Percentiles rank a stretch among this genome's conserved stretches.
Evolutionary conservation across 805 yeast species (phyloP).

Genomic region (Candida nonsorbophila): DNA sequence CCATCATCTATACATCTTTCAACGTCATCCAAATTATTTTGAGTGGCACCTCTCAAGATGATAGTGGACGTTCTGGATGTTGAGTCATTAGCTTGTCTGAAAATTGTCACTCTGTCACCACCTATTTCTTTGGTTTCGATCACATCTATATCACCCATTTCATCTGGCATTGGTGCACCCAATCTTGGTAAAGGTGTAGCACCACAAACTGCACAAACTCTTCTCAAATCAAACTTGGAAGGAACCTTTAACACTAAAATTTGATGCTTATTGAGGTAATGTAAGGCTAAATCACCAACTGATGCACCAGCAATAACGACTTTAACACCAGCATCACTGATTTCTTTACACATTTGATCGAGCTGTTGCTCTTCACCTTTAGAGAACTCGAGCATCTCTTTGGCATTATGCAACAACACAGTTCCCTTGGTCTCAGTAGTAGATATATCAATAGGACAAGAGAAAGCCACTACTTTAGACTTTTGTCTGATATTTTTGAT

Average conservation of each 20-base stretch:
- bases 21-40: conserved; percentile 85
- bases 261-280: conserved; percentile 82
- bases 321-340: conserved; percentile 76
- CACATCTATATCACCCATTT: conserved; percentile 80
- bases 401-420: conserved; percentile 89
- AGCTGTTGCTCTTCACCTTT: conserved; percentile 95
- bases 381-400: conserved; percentile 94
- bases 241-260: conserved; percentile 85
- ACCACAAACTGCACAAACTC: conserved; percentile 94
- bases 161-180: conserved; percentile 94
- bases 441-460: conserved; percentile 91
- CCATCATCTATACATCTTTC: conserved; percentile 98
- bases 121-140: conserved; percentile 94
- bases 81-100: conserved; percentile 68
- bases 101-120: conserved; percentile 93
- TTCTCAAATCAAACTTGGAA: conserved; percentile 88
- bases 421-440: conserved; percentile 99
- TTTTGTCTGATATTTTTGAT: conserved; percentile 54
- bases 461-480: conserved; percentile 86
- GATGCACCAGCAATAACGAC: conserved; percentile 94
- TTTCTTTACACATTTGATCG: conserved; percentile 77
- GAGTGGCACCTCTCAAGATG: conserved; percentile 93
- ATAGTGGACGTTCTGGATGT: conserved; percentile 80
- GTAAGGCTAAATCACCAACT: conserved; percentile 88
- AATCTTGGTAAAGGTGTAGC: conserved; percentile 93